Evolutionary conservation across 371 early-diverging fungal genomes (phyloP).

Genomic region (Hamiltosporidium tvaerminnensis): DNA sequence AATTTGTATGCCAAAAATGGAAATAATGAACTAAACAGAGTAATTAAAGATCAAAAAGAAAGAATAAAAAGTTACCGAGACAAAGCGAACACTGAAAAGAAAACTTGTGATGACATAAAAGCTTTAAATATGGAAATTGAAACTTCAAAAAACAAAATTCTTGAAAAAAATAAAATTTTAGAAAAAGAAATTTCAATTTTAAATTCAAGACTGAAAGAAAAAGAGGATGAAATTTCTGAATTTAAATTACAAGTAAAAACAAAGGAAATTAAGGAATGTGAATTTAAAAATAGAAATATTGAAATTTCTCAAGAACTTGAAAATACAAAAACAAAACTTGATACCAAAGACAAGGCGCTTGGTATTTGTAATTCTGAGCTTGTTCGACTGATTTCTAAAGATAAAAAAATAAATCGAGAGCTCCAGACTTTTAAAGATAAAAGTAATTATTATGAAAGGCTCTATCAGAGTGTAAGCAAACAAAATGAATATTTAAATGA

Average conservation of each 20-base stretch:
- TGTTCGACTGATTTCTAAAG: constrained; percentile 21
- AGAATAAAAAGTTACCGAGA: constrained; percentile 6
- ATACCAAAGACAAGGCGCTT: constrained; percentile 33
- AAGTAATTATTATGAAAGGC: constrained; percentile 32
- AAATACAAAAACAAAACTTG: constrained; percentile 22
- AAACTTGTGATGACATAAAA: constrained; percentile 13
- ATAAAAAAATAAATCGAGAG: constrained; percentile 20
- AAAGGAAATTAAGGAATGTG: constrained; percentile 13
- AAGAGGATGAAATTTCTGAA: constrained; percentile 17
- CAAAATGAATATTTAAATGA: constrained; percentile 42
- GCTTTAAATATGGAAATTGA: constrained; percentile 32
- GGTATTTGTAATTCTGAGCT: constrained; percentile 41
- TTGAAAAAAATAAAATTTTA: constrained; percentile 20
- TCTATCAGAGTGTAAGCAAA: constrained; percentile 32
- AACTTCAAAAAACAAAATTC: constrained; percentile 21
- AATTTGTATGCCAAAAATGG: constrained; percentile 10
- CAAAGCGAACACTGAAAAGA: constrained; percentile 2
- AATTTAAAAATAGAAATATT: constrained; percentile 12
- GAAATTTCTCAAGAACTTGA: constrained; percentile 20
- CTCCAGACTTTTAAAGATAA: constrained; percentile 23
- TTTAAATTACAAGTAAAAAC: constrained; percentile 14
- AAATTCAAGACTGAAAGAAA: constrained; percentile 28
- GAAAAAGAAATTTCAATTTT: constrained; percentile 33
- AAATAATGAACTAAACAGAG: constrained; percentile 31
- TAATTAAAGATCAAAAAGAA: constrained; percentile 40